Evolutionary conservation across 305 asterid genomes (phyloP), one percentile per base, ranked within the genome.

Genomic region (Ruellia speciosa): DNA sequence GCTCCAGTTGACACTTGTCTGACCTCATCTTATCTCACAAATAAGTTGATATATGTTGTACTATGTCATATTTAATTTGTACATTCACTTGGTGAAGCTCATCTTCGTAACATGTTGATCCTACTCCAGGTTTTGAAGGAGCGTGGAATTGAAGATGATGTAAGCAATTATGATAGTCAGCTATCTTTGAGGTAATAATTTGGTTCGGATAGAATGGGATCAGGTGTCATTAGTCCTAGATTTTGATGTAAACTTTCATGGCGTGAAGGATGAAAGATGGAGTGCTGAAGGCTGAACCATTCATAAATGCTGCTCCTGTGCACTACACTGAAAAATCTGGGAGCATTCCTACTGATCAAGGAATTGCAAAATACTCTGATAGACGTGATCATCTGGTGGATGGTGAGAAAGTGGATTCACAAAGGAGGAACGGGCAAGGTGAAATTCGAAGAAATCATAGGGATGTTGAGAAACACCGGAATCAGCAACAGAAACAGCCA

Each of bases 121-220:
- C 49, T 43, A 60, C 62, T 45, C 58, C 79, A 85, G 97, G 90
- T 87, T 68, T 78, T 85, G 43, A 83, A 83, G 79, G 90, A 68
- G 43, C 88, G 92, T 16, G 95, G 94, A 48, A 37, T 72, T 28
- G 88, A 83, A 52, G 79, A 77, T 65, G 77, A 74, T 55, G 66
- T 56, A 9, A 71, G 69, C 62, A 62, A 35, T 69, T 79, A 77
- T 48, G 86, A 79, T 66, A 77, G 65, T 64, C 90, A 76, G 46
- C 60, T 80, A 54, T 70, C 81, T 18, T 54, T 69, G 51, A 75
- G 95, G 97, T 90, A 75, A 18, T 41, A 12, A 51, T 52, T 54
- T 37, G 11, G 62, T 37, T 12, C 49, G 12, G 45, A 7, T 39
- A 24, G 41, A 37, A 37, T 37, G 2, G 9, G 1, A 37, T 37